These are phyloP conservation scores for Helicostylum pulchrum DNA, from an alignment of 192 early-diverging fungal genomes.

Conservation along the genomic window DNA sequence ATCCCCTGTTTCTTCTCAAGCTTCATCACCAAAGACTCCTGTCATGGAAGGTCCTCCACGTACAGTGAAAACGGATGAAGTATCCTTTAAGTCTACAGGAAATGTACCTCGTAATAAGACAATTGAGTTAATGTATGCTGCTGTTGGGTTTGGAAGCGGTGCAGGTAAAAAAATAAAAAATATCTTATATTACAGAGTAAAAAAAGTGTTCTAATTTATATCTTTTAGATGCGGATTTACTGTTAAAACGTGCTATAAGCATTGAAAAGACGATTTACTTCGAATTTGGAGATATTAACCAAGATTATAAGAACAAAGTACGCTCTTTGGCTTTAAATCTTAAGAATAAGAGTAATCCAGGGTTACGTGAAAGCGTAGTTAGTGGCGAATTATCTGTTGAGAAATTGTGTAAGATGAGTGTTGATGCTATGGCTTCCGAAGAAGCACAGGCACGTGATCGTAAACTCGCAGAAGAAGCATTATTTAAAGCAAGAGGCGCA, in stretches of 20 bases:
- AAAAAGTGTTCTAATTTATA: neutral
- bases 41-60: constrained; percentile 39
- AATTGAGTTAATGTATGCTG: constrained; percentile 79
- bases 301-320: constrained; percentile 71
- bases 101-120: constrained; percentile 71
- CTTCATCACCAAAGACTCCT: constrained; percentile 36
- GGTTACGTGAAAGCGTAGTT: constrained; percentile 64
- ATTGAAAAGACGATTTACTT: constrained; percentile 66
- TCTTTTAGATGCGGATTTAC: constrained; percentile 44
- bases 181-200: neutral
- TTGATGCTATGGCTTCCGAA: constrained; percentile 89
- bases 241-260: constrained; percentile 48
- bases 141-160: constrained; percentile 56
- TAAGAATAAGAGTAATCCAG: constrained; percentile 74
- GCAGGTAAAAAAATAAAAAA: constrained; percentile 40
- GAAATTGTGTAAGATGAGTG: constrained; percentile 73
- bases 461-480: constrained; percentile 65
- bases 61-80: constrained; percentile 57
- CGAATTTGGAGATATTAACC: constrained; percentile 45
- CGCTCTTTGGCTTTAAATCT: constrained; percentile 78
- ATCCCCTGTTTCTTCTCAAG: constrained; percentile 39
- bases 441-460: constrained; percentile 70
- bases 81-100: constrained; percentile 52
- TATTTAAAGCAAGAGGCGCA: constrained; percentile 78
- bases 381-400: constrained; percentile 62